A percentile compares a stretch with the other conserved stretches of the same genome.
Evolutionary conservation across 495 filamentous ascomycete genomes (phyloP).

Genomic region (Tuber calosporum): DNA sequence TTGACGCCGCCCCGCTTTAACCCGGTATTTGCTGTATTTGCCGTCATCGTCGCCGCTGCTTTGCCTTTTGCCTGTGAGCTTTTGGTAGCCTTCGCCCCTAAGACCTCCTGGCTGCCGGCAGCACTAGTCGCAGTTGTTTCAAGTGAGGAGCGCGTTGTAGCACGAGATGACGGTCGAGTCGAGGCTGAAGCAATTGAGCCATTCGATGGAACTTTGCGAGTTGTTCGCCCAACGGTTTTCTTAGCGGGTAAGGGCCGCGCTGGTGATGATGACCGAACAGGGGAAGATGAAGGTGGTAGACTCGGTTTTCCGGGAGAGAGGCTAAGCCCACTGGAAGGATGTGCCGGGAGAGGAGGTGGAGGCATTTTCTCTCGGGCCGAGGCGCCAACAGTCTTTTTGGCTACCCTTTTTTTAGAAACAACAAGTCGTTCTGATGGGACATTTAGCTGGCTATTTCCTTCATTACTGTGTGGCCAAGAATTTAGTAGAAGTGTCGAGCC

Average conservation of each 20-base stretch:
- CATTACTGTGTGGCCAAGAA: conserved; percentile 21
- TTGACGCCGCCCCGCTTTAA: conserved; percentile 32
- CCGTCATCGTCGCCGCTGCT: neutral
- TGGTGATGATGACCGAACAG: conserved; percentile 9
- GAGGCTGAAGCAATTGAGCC: conserved; percentile 21
- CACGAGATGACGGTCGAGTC: conserved; percentile 34
- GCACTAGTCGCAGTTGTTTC: conserved; percentile 32
- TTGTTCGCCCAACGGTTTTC: conserved; percentile 17
- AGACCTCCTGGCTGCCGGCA: conserved; percentile 19
- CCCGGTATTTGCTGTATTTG: conserved; percentile 13
- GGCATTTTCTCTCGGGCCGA: conserved; percentile 39
- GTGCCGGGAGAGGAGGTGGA: conserved; percentile 34
- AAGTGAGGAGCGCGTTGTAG: conserved; percentile 36
- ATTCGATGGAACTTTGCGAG: conserved; percentile 26
- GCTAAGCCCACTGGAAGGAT: conserved; percentile 18
- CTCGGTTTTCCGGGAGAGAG: conserved; percentile 29
- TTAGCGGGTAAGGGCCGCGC: conserved; percentile 13
- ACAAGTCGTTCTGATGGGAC: conserved; percentile 23
- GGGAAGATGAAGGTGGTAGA: conserved; percentile 24
- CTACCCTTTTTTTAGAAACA: conserved; percentile 26
- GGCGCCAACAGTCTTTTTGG: conserved; percentile 19
- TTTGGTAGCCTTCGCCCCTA: conserved; percentile 23
- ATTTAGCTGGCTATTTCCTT: conserved; percentile 27
- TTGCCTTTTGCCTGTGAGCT: conserved; percentile 24
- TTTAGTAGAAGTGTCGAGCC: conserved; percentile 18